phyloP scores from a whole-genome alignment of 441 rosid genomes.

The Viola pubescens region DNA sequence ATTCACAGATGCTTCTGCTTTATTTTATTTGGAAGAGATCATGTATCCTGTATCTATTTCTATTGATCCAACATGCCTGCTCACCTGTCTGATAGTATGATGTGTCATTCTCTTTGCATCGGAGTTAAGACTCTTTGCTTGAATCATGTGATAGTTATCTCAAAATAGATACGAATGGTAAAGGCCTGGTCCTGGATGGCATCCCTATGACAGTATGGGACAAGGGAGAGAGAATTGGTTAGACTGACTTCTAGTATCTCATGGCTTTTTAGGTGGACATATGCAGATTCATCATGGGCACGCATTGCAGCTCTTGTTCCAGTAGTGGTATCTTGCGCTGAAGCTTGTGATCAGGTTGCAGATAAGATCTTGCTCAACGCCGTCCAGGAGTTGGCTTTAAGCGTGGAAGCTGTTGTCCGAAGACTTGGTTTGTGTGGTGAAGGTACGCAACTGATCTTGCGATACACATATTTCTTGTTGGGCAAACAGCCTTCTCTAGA shows the following conservation, averaged over 20 bases:
- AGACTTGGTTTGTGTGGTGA: slow-evolving; percentile 51
- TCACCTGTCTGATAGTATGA: too few relatives aligned
- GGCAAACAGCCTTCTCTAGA: background rate
- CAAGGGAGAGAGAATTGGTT: background rate
- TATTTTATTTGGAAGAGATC: too few relatives aligned
- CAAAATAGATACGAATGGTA: background rate
- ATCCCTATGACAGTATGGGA: background rate
- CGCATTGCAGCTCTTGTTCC: slow-evolving; percentile 65
- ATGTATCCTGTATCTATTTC: too few relatives aligned
- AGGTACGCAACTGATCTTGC: slow-evolving; percentile 26
- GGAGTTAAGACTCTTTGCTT: background rate
- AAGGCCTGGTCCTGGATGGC: background rate
- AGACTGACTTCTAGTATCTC: slow-evolving; percentile 8
- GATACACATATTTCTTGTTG: background rate
- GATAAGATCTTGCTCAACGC: slow-evolving; percentile 42
- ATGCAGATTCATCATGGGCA: slow-evolving; percentile 64
- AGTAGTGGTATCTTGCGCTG: slow-evolving; percentile 58
- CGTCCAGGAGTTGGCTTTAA: slow-evolving; percentile 50
- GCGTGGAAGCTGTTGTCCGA: slow-evolving; percentile 58
- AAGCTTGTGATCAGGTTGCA: slow-evolving; percentile 59
- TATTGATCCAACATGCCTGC: too few relatives aligned
- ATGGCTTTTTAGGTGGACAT: slow-evolving; percentile 49
- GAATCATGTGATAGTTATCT: background rate
- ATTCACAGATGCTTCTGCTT: too few relatives aligned
- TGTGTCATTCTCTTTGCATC: too few relatives aligned